Percentiles rank a stretch among this genome's conserved stretches.
These are phyloP conservation scores for Zygosaccharomyces bailii DNA, from an alignment of 805 yeast genomes.

Conservation along the genomic window DNA sequence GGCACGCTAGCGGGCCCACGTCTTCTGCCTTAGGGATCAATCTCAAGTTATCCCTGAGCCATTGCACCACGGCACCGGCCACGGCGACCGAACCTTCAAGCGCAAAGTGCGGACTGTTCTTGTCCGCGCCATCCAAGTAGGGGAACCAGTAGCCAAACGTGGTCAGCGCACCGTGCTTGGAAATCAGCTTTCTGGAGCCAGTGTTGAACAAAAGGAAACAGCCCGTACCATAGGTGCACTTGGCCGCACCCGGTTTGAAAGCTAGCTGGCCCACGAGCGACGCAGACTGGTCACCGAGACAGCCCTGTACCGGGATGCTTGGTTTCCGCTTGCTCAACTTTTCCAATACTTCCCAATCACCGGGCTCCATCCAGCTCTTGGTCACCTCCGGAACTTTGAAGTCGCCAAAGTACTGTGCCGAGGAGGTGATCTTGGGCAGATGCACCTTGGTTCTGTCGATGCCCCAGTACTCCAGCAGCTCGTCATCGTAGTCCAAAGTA, in stretches of 20 bases:
- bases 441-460: constrained; percentile 62
- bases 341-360: constrained; percentile 50
- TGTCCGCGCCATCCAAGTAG: constrained; percentile 44
- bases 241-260: constrained; percentile 76
- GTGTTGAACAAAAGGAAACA: constrained; percentile 87
- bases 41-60: constrained; percentile 88
- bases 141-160: constrained; percentile 92
- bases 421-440: constrained; percentile 74
- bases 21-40: constrained; percentile 78
- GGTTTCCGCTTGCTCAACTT: constrained; percentile 48
- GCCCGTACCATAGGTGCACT: constrained; percentile 96
- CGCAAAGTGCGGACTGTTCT: constrained; percentile 70
- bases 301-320: constrained; percentile 77
- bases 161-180: constrained; percentile 79
- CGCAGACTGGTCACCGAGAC: constrained; percentile 92
- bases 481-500: constrained; percentile 70
- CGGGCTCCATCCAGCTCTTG: constrained; percentile 48
- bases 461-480: constrained; percentile 73
- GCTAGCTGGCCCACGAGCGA: constrained; percentile 93
- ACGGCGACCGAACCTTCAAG: constrained; percentile 95
- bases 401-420: constrained; percentile 74
- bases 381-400: constrained; percentile 54
- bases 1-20: constrained; percentile 84
- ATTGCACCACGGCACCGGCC: constrained; percentile 90
- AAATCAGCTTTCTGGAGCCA: constrained; percentile 66